A percentile compares a stretch with the other conserved stretches of the same genome.
Conservation (phyloP, 495 filamentous ascomycete genomes). For the Sporormia fimetaria region DNA sequence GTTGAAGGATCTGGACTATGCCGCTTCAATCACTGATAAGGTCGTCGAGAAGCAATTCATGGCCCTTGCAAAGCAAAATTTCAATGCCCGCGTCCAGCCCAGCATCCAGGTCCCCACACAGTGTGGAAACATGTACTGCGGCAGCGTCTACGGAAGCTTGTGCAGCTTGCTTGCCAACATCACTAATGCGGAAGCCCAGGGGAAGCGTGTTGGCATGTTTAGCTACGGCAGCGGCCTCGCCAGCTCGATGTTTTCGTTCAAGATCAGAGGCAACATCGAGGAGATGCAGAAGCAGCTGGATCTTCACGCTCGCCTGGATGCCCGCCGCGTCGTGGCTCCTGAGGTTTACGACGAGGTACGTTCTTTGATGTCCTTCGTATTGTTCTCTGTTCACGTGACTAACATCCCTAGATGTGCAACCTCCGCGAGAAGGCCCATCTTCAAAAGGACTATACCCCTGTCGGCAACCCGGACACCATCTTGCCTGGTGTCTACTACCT, state of each 20-base stretch:
- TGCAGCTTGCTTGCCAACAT: constrained; percentile 65
- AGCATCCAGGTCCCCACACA: constrained; percentile 77
- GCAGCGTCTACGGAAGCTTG: constrained; percentile 81
- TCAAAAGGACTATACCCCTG: constrained; percentile 76
- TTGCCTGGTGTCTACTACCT: constrained; percentile 78
- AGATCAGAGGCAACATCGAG: constrained; percentile 65
- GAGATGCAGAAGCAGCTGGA: constrained; percentile 67
- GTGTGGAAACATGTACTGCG: constrained; percentile 99
- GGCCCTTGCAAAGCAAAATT: constrained; percentile 89
- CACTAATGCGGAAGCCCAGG: constrained; percentile 54
- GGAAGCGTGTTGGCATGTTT: constrained; percentile 86
- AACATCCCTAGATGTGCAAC: constrained; percentile 62
- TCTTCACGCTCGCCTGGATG: constrained; percentile 62
- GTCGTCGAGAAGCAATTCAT: constrained; percentile 95
- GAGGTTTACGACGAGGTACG: constrained; percentile 78
- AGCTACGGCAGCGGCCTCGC: constrained; percentile 92
- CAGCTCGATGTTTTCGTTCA: constrained; percentile 78
- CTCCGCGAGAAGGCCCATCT: constrained; percentile 90
- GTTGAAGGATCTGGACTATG: constrained; percentile 73
- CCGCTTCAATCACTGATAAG: constrained; percentile 80
- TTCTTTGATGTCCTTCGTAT: constrained; percentile 15
- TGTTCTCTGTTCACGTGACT: constrained; percentile 19
- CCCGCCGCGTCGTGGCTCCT: constrained; percentile 61
- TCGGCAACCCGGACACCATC: constrained; percentile 68
- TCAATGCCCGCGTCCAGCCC: constrained; percentile 76